Conservation (phyloP, 140 eudicot genomes). For the Oenanthe javanica region DNA sequence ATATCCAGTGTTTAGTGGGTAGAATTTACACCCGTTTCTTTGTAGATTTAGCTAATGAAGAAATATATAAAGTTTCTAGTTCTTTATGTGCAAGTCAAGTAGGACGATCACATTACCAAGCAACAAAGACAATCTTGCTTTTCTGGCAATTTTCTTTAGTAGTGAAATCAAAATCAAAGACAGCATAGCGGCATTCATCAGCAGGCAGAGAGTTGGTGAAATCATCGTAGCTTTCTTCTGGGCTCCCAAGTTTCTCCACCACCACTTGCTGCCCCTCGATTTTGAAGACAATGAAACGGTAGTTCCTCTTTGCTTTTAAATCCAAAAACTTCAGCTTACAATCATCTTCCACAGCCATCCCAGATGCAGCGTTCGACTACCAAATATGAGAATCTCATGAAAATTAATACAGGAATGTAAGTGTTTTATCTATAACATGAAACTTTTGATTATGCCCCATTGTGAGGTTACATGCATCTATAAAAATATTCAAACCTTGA, state of each 20-base stretch:
- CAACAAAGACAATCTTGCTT: slow-evolving; percentile 69
- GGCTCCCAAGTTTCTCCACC: slow-evolving; percentile 60
- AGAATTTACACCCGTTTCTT: not conserved
- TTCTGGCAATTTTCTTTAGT: slow-evolving; percentile 66
- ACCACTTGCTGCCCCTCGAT: slow-evolving; percentile 54
- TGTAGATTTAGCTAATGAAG: not conserved
- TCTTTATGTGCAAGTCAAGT: not conserved
- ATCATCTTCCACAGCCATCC: slow-evolving; percentile 61
- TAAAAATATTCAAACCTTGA: not conserved
- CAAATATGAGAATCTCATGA: slow-evolving; percentile 20
- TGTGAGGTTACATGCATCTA: not conserved
- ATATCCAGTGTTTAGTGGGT: not conserved
- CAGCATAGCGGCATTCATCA: slow-evolving; percentile 72
- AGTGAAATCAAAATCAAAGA: slow-evolving; percentile 58
- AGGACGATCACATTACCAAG: slow-evolving; percentile 31
- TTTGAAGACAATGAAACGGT: slow-evolving; percentile 49
- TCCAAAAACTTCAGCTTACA: slow-evolving; percentile 61
- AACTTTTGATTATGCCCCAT: not conserved
- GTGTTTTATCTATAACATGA: not conserved
- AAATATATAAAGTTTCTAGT: not conserved
- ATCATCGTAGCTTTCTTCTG: slow-evolving; percentile 49
- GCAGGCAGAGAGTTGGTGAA: slow-evolving; percentile 51
- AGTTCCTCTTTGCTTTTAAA: slow-evolving; percentile 50
- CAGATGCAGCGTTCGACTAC: slow-evolving; percentile 65
- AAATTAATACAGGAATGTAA: not conserved